Evolutionary conservation across 106 monocot species (phyloP), one percentile per base, ranked within the genome.

Genomic region (Dendrobium officinale): DNA sequence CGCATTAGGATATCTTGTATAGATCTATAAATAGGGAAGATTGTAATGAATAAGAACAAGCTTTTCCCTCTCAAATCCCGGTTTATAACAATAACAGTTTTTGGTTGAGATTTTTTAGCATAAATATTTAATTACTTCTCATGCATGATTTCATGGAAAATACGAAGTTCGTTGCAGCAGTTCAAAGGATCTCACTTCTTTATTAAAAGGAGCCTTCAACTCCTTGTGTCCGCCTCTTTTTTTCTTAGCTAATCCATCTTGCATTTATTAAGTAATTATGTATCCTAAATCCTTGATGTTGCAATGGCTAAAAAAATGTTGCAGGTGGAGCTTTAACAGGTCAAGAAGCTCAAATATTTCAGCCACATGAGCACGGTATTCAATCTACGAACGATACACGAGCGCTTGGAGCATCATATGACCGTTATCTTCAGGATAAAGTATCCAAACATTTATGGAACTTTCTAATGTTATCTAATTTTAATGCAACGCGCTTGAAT

Each of bases 281-380:
- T 15, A 13, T 9, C 29, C 37, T 15, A 33, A 15, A 37, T 72
- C 64, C 16, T 72, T 72, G 33, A 72, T 72, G 15, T 29, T 72
- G 9, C 13, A 11, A 72, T 72, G 8, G 72, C 31, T 26, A 0
- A 22, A 29, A 9, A 74, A 43, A 74, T 74, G 74, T n/a, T 43
- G 43, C 43, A 42, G n/a, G 20, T 44, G 74, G 74, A 43, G 74
- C 42, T 74, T 41, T 9, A n/a, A 16, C 20, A n/a, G 19, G 7
- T 42, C 42, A 74, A 74, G 74, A 42, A 74, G 19, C 74, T 42
- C 74, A 74, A 74, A 74, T 13, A 19, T 29, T 74, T 74, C 29
- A 11, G 20, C 41, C 74, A n/a, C 41, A 44, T 43, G 43, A 43
- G n/a, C 74, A 74, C 20, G n/a, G 42, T 74, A 42, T 74, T 74